These are phyloP conservation scores for Fusarium dimerum DNA, from an alignment of 2,329 filamentous ascomycete species.

Conservation along the genomic window DNA sequence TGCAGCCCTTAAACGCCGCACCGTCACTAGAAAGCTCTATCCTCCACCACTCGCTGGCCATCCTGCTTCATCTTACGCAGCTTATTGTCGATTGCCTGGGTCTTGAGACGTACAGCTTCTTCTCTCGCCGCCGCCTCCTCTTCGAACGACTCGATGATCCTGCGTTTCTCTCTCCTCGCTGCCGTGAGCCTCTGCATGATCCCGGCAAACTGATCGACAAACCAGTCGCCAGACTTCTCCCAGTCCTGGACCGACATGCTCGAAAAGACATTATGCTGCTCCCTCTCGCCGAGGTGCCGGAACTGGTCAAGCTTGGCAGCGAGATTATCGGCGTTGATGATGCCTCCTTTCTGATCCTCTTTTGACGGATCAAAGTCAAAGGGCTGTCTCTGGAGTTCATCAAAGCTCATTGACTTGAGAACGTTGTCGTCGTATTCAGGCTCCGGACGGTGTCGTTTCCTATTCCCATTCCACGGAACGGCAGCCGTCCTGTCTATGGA, in stretches of 20 bases:
- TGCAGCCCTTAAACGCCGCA: slow-evolving; percentile 8
- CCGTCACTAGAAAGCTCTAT: slow-evolving; percentile 24
- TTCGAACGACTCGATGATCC: slow-evolving; percentile 53
- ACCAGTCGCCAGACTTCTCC: slow-evolving; percentile 63
- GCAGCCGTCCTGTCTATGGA: slow-evolving; percentile 22
- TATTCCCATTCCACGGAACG: slow-evolving; percentile 23
- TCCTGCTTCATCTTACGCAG: slow-evolving; percentile 57
- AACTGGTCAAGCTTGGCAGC: slow-evolving; percentile 52
- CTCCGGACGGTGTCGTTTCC: slow-evolving; percentile 45
- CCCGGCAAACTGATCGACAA: slow-evolving; percentile 53
- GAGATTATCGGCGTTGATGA: slow-evolving; percentile 43
- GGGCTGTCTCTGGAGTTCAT: slow-evolving; percentile 50
- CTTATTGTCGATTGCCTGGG: slow-evolving; percentile 56
- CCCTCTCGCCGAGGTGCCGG: slow-evolving; percentile 45
- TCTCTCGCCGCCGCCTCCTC: slow-evolving; percentile 56
- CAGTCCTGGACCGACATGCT: slow-evolving; percentile 57
- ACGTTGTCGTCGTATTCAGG: slow-evolving; percentile 60
- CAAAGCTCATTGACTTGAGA: slow-evolving; percentile 55
- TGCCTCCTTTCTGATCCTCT: slow-evolving; percentile 37
- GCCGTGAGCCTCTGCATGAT: slow-evolving; percentile 51
- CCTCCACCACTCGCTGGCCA: slow-evolving; percentile 56
- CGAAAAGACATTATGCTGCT: slow-evolving; percentile 53
- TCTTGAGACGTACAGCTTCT: slow-evolving; percentile 53
- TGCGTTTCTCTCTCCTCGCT: slow-evolving; percentile 51
- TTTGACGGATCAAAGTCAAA: slow-evolving; percentile 60